Evolutionary conservation across 208 protist species (phyloP).

Genomic region (Wallacemonas sp.): DNA sequence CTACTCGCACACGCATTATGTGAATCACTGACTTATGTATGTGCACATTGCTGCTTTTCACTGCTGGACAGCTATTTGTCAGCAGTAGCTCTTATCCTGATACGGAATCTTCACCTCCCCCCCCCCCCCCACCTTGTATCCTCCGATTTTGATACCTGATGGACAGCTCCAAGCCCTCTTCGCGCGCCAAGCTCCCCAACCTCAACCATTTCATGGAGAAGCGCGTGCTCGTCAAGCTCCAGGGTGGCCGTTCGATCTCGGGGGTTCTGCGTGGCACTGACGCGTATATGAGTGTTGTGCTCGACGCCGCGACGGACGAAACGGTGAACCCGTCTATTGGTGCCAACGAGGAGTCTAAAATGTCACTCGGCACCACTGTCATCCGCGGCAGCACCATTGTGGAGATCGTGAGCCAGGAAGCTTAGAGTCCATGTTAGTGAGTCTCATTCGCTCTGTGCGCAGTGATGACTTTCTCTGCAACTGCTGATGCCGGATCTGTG

Average conservation of each 20-base stretch:
- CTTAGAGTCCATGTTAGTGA: too few relatives aligned
- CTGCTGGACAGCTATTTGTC: too few relatives aligned
- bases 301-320: constrained; percentile 96
- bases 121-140: background rate
- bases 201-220: constrained; percentile 96
- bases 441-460: background rate
- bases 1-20: too few relatives aligned
- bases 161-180: constrained; percentile 6
- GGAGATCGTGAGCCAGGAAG: constrained; percentile 85
- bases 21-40: too few relatives aligned
- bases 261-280: constrained; percentile 96
- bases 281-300: constrained; percentile 97
- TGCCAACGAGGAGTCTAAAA: constrained; percentile 45
- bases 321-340: constrained; percentile 58
- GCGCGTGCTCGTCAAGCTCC: constrained; percentile 92
- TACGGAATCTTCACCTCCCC: too few relatives aligned
- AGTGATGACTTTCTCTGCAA: too few relatives aligned
- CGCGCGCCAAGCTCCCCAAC: constrained; percentile 55
- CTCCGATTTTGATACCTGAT: too few relatives aligned
- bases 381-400: constrained; percentile 91
- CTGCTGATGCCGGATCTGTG: too few relatives aligned
- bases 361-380: constrained; percentile 90
- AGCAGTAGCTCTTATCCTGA: too few relatives aligned
- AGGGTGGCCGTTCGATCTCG: constrained; percentile 93
- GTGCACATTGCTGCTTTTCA: too few relatives aligned